Base-by-base conservation (phyloP, 768 basidiomycete genomes). In the Collybiopsis confluens region DNA sequence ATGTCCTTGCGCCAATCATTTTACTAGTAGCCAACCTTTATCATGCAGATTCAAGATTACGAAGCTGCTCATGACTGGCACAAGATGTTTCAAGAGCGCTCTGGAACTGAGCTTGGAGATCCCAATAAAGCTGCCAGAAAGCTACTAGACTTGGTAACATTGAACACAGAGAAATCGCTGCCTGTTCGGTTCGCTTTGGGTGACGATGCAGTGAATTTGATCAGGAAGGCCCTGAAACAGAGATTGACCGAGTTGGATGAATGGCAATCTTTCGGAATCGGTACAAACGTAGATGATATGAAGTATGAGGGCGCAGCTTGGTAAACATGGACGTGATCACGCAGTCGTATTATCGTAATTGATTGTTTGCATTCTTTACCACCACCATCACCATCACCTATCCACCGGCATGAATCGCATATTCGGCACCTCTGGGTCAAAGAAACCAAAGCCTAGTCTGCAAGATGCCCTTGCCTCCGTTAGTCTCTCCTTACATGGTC, bases 381-480 rank as follows among this genome's bases (percentile, higher is more conserved):
- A n/a, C n/a, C n/a, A n/a, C n/a, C n/a, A 16, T 6, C 45, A 18
- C 30, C 28, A 0, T 20, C 8, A 20, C 24, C 26, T 4, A 6
- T 48, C 13, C 26, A 7, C 8, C 10, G 38, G 28, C 13, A 92
- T 93, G 91, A 92, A 93, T 67, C 82, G 91, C 55, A 85, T 93
- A 64, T 93, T 93, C 68, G 91, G 91, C 45, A 64, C 79, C 1
- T 86, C 90, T 21, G 59, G 82, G 7, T 77, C 77, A 68, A 86
- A 85, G 71, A 95, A 92, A 65, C 91, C 94, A 20, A 90, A 92
- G 64, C 83, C 96, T 0, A 77, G 76, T 2, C 81, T 99, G 5
- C 84, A 88, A 57, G 97, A 99, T 73, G 96, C 96, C n/a, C 97
- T 99, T 66, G 72, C 81, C 48, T 85, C 92, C 56, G 90, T 92